Percentiles rank a stretch among this genome's conserved stretches.
Evolutionary conservation across 139 green algal genomes (phyloP).

Genomic region (Volvox reticuliferus): DNA sequence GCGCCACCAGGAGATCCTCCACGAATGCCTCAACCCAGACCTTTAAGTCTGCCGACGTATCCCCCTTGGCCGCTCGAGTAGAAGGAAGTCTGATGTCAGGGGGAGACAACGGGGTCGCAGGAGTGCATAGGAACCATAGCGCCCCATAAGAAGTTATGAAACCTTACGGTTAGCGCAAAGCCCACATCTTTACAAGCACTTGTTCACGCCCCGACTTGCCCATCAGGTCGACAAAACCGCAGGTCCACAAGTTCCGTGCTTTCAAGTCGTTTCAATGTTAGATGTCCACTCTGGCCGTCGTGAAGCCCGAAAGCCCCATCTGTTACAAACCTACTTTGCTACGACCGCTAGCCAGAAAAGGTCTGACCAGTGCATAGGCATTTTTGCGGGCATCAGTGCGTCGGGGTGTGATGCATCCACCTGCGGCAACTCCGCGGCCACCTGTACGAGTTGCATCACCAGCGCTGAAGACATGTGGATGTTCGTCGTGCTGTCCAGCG

Average conservation of each 20-base stretch:
- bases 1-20: conserved; percentile 68
- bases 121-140: too few species aligned
- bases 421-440: conserved; percentile 45
- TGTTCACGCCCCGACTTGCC: too few species aligned
- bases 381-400: neutral
- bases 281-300: too few species aligned
- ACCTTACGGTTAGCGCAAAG: too few species aligned
- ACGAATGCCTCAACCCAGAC: conserved; percentile 70
- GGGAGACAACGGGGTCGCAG: too few species aligned
- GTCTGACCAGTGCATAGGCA: conserved; percentile 41
- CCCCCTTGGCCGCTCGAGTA: conserved; percentile 56
- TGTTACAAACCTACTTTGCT: conserved; percentile 50
- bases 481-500: neutral
- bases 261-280: too few species aligned
- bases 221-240: too few species aligned
- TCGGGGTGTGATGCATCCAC: conserved; percentile 3
- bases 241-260: too few species aligned
- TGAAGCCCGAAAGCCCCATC: too few species aligned
- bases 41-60: conserved; percentile 65
- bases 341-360: conserved; percentile 69
- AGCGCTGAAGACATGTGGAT: conserved; percentile 76
- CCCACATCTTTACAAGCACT: too few species aligned
- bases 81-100: conserved; percentile 60
- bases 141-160: too few species aligned
- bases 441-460: conserved; percentile 84